These are phyloP conservation scores for Globisporangium middletonii DNA, from an alignment of 352 stramenopile species.

Conservation along the genomic window DNA sequence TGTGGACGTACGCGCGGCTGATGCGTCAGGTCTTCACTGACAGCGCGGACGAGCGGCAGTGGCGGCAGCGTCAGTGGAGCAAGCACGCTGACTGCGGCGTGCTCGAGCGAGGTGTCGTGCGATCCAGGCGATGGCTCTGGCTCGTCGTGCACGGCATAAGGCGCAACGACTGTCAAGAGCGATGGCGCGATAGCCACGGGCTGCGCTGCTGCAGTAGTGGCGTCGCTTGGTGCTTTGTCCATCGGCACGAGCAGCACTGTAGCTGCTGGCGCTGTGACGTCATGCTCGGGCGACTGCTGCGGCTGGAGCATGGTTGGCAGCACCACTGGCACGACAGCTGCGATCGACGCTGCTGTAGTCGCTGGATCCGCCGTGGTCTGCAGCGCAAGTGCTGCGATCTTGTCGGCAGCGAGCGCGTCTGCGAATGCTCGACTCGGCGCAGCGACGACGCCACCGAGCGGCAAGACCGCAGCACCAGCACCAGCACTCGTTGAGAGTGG, in stretches of 20 bases:
- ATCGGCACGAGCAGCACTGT: neutral
- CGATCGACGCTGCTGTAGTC: neutral
- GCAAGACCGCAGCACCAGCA: neutral
- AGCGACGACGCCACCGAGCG: too few relatives aligned
- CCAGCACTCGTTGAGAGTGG: neutral
- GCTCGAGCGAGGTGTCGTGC: neutral
- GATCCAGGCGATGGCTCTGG: conserved; percentile 2
- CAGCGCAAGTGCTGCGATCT: neutral
- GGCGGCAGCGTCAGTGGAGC: too few relatives aligned
- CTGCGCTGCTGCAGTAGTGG: neutral
- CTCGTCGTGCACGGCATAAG: neutral
- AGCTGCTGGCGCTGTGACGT: neutral
- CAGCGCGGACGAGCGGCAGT: too few relatives aligned
- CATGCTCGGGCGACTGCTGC: neutral
- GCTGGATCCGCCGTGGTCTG: neutral
- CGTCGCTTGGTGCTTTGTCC: neutral
- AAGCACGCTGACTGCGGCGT: too few relatives aligned
- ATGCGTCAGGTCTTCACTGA: too few relatives aligned
- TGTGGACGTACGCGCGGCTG: too few relatives aligned
- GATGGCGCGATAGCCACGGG: neutral
- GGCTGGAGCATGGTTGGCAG: neutral
- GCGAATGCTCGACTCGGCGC: neutral
- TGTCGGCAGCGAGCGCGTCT: neutral
- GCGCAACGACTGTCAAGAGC: neutral
- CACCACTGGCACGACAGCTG: neutral